Conservation (phyloP, 495 filamentous ascomycete genomes). For the Sphaerosporella brunnea region DNA sequence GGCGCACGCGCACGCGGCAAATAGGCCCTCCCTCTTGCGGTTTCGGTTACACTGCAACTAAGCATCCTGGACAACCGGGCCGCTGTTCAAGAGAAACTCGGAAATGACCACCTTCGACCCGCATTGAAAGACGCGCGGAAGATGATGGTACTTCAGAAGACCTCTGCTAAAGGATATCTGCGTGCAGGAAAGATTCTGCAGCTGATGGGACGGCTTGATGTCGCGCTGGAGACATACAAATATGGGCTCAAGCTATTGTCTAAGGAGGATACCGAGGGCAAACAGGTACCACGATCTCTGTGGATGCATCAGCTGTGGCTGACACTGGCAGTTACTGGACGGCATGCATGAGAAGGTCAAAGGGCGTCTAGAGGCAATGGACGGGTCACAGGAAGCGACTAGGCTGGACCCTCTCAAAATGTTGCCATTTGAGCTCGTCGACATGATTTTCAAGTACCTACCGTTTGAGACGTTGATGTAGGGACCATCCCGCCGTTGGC, state of each 20-base stretch:
- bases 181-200: constrained; percentile 45
- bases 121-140: constrained; percentile 42
- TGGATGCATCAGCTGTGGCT: background rate
- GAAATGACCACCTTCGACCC: constrained; percentile 28
- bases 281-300: constrained; percentile 5
- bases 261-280: constrained; percentile 22
- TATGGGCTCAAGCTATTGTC: constrained; percentile 38
- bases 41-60: constrained; percentile 13
- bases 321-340: constrained; percentile 6
- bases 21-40: background rate
- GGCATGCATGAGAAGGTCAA: constrained; percentile 14
- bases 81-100: constrained; percentile 42
- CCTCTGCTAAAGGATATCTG: constrained; percentile 44
- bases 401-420: constrained; percentile 13
- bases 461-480: constrained; percentile 5
- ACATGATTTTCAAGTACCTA: constrained; percentile 14
- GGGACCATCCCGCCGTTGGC: too few species aligned
- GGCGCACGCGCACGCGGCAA: background rate
- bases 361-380: constrained; percentile 4
- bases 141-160: constrained; percentile 39
- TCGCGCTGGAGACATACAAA: constrained; percentile 43
- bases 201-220: constrained; percentile 35
- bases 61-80: constrained; percentile 42
- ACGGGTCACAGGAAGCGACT: background rate
- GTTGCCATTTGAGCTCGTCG: constrained; percentile 18